Conservation (phyloP, 257 asterid species). For the Hygrophila difformis region DNA sequence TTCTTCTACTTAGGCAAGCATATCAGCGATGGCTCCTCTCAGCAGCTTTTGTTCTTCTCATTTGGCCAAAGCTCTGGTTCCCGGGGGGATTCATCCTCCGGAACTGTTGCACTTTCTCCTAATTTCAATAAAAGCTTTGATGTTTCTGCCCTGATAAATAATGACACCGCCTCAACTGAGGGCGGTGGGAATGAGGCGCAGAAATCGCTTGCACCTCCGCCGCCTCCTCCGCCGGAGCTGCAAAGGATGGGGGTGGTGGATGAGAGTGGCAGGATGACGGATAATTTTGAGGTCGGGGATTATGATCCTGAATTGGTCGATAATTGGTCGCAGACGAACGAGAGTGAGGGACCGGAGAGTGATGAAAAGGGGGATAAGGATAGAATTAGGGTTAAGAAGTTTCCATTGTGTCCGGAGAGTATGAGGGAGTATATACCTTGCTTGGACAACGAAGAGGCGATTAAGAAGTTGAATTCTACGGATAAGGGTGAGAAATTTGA, state of each 20-base stretch:
- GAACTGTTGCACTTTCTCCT: background rate
- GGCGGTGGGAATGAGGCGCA: background rate
- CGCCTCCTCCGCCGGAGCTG: conserved; percentile 46
- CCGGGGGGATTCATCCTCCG: background rate
- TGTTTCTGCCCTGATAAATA: background rate
- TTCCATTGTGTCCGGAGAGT: conserved; percentile 42
- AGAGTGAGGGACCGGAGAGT: conserved; percentile 32
- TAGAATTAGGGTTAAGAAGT: conserved; percentile 51
- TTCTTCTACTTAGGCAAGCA: conserved; percentile 6
- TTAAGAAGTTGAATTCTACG: conserved; percentile 46
- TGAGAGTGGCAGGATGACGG: conserved; percentile 72
- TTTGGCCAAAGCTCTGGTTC: background rate
- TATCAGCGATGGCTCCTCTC: background rate
- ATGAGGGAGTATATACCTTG: conserved; percentile 92
- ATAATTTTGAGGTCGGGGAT: conserved; percentile 72
- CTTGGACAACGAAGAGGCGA: conserved; percentile 76
- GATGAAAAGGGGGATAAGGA: conserved; percentile 29
- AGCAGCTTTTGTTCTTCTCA: conserved; percentile 1
- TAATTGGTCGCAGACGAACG: conserved; percentile 43
- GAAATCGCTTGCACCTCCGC: conserved; percentile 16
- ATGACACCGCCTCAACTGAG: background rate
- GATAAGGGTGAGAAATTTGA: conserved; percentile 71
- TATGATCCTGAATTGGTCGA: conserved; percentile 57
- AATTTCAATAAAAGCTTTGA: background rate
- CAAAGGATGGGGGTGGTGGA: conserved; percentile 85